Conservation (phyloP, 2,329 filamentous ascomycete genomes). For the Penicillium sp. region DNA sequence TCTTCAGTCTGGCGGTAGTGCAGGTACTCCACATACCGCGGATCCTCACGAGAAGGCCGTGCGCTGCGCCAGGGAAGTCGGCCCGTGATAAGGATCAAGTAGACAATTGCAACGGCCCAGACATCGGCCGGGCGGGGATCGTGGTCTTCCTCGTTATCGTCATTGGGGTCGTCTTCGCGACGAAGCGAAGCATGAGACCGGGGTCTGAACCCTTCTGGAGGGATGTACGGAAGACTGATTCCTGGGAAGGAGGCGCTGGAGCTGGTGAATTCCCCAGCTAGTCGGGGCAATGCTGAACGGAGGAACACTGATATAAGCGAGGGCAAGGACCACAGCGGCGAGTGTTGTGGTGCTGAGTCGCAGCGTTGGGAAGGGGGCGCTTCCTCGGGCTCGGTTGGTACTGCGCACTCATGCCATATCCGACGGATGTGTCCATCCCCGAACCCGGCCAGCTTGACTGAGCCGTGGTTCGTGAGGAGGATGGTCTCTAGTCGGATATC, state of each 20-base stretch:
- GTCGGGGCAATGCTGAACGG: conserved; percentile 2
- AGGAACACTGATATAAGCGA: conserved; percentile 1
- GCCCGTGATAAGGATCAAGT: conserved; percentile 27
- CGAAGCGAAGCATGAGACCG: background rate
- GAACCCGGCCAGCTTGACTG: conserved; percentile 91
- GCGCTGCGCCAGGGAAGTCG: conserved; percentile 28
- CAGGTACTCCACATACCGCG: conserved; percentile 25
- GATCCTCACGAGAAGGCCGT: conserved; percentile 24
- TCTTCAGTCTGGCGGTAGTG: conserved; percentile 15
- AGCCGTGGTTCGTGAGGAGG: conserved; percentile 72
- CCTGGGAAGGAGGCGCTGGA: conserved; percentile 14
- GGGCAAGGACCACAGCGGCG: conserved; percentile 9
- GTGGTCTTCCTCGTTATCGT: background rate
- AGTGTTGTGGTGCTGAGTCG: conserved; percentile 5
- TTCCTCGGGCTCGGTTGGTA: conserved; percentile 4
- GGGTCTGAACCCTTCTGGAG: conserved; percentile 16
- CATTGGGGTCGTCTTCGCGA: background rate
- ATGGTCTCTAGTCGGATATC: conserved; percentile 96
- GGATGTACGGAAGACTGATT: conserved; percentile 17
- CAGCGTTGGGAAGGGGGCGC: background rate
- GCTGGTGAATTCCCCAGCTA: background rate
- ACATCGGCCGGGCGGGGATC: conserved; percentile 25
- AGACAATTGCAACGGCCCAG: conserved; percentile 32
- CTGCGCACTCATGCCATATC: conserved; percentile 44
- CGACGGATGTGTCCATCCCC: conserved; percentile 73